phyloP scores from a whole-genome alignment of 208 protist species.

The Spongospora subterranea region DNA sequence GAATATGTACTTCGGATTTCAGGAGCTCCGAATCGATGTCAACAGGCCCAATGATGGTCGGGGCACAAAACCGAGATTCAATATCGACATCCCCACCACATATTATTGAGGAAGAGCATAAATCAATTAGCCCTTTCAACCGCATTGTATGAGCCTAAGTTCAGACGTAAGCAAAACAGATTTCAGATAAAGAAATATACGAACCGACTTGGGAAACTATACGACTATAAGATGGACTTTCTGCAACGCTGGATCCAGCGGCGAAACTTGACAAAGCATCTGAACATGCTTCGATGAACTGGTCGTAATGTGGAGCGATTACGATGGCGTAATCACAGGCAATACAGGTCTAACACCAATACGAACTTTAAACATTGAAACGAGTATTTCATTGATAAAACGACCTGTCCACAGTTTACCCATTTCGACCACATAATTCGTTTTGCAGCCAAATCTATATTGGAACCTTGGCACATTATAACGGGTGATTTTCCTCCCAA shows the following conservation, averaged over 20 bases:
- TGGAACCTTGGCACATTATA: background rate
- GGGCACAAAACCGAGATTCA: background rate
- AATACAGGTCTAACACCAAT: background rate
- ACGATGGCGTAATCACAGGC: conserved; percentile 28
- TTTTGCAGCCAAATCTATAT: conserved; percentile 17
- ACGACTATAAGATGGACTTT: background rate
- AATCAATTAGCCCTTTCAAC: background rate
- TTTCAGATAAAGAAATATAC: no score
- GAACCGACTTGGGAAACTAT: background rate
- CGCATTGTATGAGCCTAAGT: background rate
- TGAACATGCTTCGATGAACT: conserved; percentile 1
- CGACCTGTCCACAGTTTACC: background rate
- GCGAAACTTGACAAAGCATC: background rate
- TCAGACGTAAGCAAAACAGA: no score
- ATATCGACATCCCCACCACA: conserved; percentile 39
- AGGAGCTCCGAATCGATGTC: background rate
- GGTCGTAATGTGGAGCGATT: background rate
- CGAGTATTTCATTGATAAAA: background rate
- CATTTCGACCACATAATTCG: conserved; percentile 51
- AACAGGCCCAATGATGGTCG: conserved; percentile 38
- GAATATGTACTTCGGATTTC: background rate
- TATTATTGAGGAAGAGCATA: background rate
- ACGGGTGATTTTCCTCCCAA: conserved; percentile 20
- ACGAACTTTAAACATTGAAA: background rate
- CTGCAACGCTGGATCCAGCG: background rate